phyloP scores from a whole-genome alignment of 2,329 filamentous ascomycete genomes.

The Xylariaceae sp. region DNA sequence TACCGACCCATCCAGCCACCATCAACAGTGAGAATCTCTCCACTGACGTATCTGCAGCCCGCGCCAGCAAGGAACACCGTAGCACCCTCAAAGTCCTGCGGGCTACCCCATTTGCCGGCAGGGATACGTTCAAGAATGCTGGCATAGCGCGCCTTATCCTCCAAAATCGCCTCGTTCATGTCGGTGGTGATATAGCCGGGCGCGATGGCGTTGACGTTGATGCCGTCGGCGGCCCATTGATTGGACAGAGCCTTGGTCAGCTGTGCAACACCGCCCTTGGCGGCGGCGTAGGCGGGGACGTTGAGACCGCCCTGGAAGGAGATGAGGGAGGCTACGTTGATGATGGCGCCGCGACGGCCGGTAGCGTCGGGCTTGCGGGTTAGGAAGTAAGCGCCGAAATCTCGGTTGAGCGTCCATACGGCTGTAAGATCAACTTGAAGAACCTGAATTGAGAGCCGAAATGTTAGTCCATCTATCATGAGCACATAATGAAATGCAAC shows the following conservation, averaged over 20 bases:
- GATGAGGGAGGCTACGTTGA: conserved; percentile 84
- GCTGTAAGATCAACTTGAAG: conserved; percentile 84
- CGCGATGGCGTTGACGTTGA: conserved; percentile 87
- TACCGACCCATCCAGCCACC: conserved; percentile 92
- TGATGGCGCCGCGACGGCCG: conserved; percentile 73
- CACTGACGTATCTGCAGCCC: conserved; percentile 79
- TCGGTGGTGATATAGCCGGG: conserved; percentile 92
- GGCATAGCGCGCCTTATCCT: conserved; percentile 70
- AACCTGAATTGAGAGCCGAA: conserved; percentile 36
- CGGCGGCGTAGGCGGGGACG: conserved; percentile 85
- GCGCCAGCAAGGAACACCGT: conserved; percentile 77
- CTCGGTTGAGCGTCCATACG: conserved; percentile 79
- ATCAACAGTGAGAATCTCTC: conserved; percentile 82
- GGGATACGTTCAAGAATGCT: conserved; percentile 83
- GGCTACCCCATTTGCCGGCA: conserved; percentile 79
- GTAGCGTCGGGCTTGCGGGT: conserved; percentile 56
- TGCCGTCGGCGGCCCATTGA: conserved; percentile 79
- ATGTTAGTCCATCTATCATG: no score
- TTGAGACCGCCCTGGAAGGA: conserved; percentile 87
- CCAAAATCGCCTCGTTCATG: conserved; percentile 85
- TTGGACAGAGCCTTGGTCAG: conserved; percentile 85
- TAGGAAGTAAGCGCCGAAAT: conserved; percentile 81
- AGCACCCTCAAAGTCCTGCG: conserved; percentile 86
- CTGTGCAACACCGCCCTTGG: conserved; percentile 85
- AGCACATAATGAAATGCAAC: neutral